These are phyloP conservation scores for Infundibulicybe gibba DNA, from an alignment of 768 basidiomycete genomes.

Conservation along the genomic window DNA sequence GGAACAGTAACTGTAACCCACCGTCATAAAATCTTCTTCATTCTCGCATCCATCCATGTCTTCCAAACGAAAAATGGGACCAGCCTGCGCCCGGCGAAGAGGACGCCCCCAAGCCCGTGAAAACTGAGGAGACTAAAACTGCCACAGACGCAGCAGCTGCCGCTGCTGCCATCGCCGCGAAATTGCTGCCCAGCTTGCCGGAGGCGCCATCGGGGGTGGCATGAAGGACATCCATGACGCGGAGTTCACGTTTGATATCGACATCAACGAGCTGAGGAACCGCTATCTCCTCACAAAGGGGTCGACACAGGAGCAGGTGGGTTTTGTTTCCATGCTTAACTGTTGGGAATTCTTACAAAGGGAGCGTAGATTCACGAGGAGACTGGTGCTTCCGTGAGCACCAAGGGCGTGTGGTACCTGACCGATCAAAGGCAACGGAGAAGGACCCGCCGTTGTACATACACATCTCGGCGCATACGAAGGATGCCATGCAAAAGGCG, in stretches of 20 bases:
- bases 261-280: conserved; percentile 96
- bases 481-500: conserved; percentile 63
- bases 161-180: conserved; percentile 87
- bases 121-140: conserved; percentile 52
- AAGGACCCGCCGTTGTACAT: conserved; percentile 93
- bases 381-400: conserved; percentile 89
- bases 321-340: conserved; percentile 15
- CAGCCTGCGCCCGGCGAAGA: conserved; percentile 51
- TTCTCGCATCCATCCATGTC: conserved; percentile 38
- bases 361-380: conserved; percentile 76
- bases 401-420: conserved; percentile 95
- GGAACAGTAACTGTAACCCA: no score
- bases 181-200: conserved; percentile 84
- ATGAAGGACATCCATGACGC: conserved; percentile 68
- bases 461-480: conserved; percentile 78
- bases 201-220: conserved; percentile 37
- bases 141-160: conserved; percentile 65
- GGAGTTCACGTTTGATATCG: conserved; percentile 87
- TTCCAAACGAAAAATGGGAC: conserved; percentile 84
- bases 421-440: conserved; percentile 85
- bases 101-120: conserved; percentile 38
- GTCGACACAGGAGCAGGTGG: conserved; percentile 85
- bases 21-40: background rate
- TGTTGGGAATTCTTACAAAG: no score
- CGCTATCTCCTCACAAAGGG: conserved; percentile 93